phyloP scores from a whole-genome alignment of 129 eudicot genomes.

The Arctium minus region DNA sequence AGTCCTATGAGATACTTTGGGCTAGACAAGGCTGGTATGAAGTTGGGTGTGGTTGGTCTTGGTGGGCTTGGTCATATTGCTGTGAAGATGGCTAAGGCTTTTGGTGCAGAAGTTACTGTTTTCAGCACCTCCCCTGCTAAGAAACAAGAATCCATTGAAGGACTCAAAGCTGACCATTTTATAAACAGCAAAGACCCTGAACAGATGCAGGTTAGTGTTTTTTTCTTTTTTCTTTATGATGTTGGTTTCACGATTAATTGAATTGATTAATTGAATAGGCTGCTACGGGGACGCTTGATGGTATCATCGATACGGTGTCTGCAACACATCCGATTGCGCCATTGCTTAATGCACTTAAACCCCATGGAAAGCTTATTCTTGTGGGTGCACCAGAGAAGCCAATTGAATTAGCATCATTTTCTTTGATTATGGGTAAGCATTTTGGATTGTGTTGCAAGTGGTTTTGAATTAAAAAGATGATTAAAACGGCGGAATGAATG shows the following conservation, averaged over 20 bases:
- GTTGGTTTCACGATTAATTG: background rate
- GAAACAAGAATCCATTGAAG: constrained; percentile 39
- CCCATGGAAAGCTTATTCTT: constrained; percentile 54
- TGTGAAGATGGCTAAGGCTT: constrained; percentile 62
- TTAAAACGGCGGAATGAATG: background rate
- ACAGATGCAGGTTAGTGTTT: constrained; percentile 27
- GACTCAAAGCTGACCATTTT: constrained; percentile 51
- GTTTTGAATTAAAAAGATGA: background rate
- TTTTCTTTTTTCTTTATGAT: background rate
- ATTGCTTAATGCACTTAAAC: constrained; percentile 28
- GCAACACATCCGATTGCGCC: constrained; percentile 38
- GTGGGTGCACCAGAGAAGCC: constrained; percentile 52
- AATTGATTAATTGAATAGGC: constrained; percentile 22
- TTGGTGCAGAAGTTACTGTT: constrained; percentile 56
- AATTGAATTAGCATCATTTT: constrained; percentile 46
- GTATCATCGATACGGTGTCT: constrained; percentile 53
- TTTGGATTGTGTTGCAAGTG: background rate
- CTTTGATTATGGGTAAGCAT: constrained; percentile 39
- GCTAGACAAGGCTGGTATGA: constrained; percentile 47
- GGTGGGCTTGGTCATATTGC: constrained; percentile 68
- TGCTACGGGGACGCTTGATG: constrained; percentile 43
- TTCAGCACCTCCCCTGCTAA: constrained; percentile 45
- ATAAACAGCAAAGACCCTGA: constrained; percentile 37
- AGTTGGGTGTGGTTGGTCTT: constrained; percentile 63
- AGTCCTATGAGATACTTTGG: constrained; percentile 48